A percentile compares a stretch with the other conserved stretches of the same genome.
Evolutionary conservation across 176 grass and related monocot genomes (phyloP).

Genomic region (Carex littledalei): DNA sequence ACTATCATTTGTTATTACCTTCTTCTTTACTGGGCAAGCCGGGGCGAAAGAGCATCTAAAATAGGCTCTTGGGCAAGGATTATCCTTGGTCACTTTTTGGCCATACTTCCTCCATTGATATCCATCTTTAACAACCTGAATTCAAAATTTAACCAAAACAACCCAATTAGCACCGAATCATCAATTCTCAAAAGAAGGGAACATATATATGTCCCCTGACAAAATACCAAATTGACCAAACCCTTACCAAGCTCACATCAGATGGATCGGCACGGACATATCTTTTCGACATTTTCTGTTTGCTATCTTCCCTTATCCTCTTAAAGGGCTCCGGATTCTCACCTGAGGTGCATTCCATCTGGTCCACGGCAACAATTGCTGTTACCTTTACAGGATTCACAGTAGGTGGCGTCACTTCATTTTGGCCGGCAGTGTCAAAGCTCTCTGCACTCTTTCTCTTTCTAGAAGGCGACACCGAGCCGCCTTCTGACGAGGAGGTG

Average conservation of each 20-base stretch:
- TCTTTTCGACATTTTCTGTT: slow-evolving; percentile 15
- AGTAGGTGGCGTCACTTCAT: neutral
- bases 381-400: neutral
- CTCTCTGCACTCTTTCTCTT: slow-evolving; percentile 61
- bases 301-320: slow-evolving; percentile 27
- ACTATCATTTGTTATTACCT: slow-evolving; percentile 32
- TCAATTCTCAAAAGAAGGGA: neutral
- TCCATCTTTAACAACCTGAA: slow-evolving; percentile 79
- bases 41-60: slow-evolving; percentile 87
- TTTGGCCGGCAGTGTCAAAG: slow-evolving; percentile 24
- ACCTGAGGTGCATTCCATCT: neutral
- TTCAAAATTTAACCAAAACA: neutral
- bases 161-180: neutral
- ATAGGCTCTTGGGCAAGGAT: slow-evolving; percentile 82
- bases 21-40: slow-evolving; percentile 77
- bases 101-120: slow-evolving; percentile 97
- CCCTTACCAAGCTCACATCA: slow-evolving; percentile 14
- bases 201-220: neutral
- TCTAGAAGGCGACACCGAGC: slow-evolving; percentile 49
- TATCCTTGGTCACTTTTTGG: slow-evolving; percentile 93
- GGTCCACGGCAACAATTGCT: neutral
- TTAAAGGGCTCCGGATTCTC: slow-evolving; percentile 26
- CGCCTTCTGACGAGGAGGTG: slow-evolving; percentile 57
- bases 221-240: neutral
- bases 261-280: slow-evolving; percentile 8